Base-by-base conservation (phyloP, 2,329 filamentous ascomycete species). In the Ceratocystis papillata region DNA sequence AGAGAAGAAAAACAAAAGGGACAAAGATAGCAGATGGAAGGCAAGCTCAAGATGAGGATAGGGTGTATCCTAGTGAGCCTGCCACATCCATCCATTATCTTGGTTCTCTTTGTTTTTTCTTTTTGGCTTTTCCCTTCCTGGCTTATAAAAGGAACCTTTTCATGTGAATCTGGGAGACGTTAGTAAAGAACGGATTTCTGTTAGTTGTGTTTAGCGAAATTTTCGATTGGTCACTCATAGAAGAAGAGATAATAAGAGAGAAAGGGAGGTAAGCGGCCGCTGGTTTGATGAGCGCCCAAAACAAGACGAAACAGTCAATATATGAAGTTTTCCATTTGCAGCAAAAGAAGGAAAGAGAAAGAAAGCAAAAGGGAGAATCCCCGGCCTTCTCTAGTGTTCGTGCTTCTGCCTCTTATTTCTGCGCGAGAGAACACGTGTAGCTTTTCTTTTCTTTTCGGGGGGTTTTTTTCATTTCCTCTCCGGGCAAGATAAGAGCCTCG, bases 321-420 rank as follows among this genome's bases (percentile, higher is more conserved):
- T 33, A 59, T 59, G 25, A 59, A 30, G n/a, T 53, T 59, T 59
- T 59, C 55, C 55, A 59, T 59, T 41, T 59, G 55, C 55, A 57
- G 30, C n/a, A 46, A 55, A 41, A 45, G 53, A 59, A 59, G n/a
- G 59, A 64, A 25, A n/a, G 45, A 59, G 25, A 64, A 8, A 59
- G 22, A 57, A 22, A 44, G 28, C 12, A 33, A 65, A 37, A 33
- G 63, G 53, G 41, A 59, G 55, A 37, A 37, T 59, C 55, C 20
- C 55, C 55, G 55, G 55, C 55, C 30, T 59, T 59, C 22, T 12
- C n/a, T 53, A 25, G n/a, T 25, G 17, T 53, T 25, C 48, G 10
- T 53, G n/a, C 48, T 53, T 25, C 5, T 53, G 48, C n/a, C n/a
- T 53, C 22, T 8, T n/a, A 22, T 53, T n/a, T 53, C 22, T n/a